Conservation (phyloP, 768 basidiomycete genomes). For the Trametes elegans region DNA sequence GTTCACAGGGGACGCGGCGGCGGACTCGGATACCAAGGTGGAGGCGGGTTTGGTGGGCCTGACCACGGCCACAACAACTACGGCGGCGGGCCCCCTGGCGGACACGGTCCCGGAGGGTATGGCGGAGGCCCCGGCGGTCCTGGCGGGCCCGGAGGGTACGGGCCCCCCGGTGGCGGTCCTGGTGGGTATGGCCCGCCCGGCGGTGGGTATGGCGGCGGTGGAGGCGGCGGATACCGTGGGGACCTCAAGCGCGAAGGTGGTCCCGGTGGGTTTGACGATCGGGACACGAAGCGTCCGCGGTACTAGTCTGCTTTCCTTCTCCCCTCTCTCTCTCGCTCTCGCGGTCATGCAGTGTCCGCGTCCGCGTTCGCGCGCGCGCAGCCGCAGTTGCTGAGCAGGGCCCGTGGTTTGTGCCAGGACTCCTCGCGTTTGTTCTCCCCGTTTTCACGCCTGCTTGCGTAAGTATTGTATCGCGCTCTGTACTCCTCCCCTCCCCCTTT, state of each 20-base stretch:
- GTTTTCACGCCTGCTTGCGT: constrained; percentile 13
- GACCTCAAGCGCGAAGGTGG: constrained; percentile 80
- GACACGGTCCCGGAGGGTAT: constrained; percentile 32
- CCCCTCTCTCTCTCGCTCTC: not conserved
- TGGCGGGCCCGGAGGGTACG: constrained; percentile 38
- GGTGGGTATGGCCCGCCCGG: constrained; percentile 48
- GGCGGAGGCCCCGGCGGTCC: constrained; percentile 31
- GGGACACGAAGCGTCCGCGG: constrained; percentile 78
- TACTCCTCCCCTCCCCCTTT: constrained; percentile 1
- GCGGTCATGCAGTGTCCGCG: too few species aligned
- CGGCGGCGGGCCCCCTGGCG: constrained; percentile 42
- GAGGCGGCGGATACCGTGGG: constrained; percentile 62
- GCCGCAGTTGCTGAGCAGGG: too few species aligned
- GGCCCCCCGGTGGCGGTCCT: constrained; percentile 42
- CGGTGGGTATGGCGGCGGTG: constrained; percentile 46
- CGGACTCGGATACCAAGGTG: constrained; percentile 68
- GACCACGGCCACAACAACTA: constrained; percentile 34
- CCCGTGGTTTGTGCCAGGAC: constrained; percentile 10
- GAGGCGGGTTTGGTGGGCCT: constrained; percentile 48
- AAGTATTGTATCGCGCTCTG: constrained; percentile 20
- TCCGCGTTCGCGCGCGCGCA: not conserved
- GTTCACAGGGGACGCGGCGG: constrained; percentile 57
- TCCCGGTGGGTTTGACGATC: constrained; percentile 77
- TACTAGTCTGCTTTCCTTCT: constrained; percentile 42
- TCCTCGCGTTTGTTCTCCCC: not conserved